Conservation (phyloP, 441 rosid genomes). For the Cnidoscolus chayamansa region DNA sequence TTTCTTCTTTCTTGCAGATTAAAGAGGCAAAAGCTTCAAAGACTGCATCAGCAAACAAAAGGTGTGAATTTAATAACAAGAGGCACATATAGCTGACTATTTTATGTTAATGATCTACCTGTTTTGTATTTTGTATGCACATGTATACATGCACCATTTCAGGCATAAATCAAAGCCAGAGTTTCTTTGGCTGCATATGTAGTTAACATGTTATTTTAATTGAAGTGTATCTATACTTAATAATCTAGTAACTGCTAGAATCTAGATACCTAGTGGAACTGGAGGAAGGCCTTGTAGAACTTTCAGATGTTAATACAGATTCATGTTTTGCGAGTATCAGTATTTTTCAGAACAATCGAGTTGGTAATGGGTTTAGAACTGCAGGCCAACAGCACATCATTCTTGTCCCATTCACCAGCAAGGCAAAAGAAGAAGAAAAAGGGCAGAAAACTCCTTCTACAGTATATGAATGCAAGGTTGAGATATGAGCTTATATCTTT, state of each 20-base stretch:
- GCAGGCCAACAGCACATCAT: no score
- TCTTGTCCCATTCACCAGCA: not conserved
- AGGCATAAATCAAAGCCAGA: not conserved
- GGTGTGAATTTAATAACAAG: slow-evolving; percentile 33
- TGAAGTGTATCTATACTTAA: not conserved
- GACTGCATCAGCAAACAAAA: slow-evolving; percentile 36
- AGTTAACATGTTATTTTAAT: not conserved
- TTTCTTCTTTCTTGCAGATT: slow-evolving; percentile 39
- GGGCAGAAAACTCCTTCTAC: not conserved
- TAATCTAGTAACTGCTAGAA: not conserved
- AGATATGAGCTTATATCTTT: not conserved
- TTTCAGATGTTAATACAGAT: not conserved
- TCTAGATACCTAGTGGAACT: not conserved
- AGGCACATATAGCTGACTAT: not conserved
- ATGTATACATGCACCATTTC: not conserved
- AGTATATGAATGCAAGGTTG: not conserved
- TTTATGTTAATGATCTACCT: not conserved
- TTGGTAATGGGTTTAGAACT: no score
- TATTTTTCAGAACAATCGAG: not conserved
- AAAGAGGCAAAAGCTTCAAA: slow-evolving; percentile 53
- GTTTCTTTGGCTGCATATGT: not conserved
- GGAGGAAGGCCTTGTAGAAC: not conserved
- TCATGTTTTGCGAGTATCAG: not conserved
- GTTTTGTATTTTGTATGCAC: not conserved
- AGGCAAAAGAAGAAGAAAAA: not conserved